Evolutionary conservation across 768 basidiomycete genomes (phyloP), one percentile per base, ranked within the genome.

Genomic region (Pisolithus albus): DNA sequence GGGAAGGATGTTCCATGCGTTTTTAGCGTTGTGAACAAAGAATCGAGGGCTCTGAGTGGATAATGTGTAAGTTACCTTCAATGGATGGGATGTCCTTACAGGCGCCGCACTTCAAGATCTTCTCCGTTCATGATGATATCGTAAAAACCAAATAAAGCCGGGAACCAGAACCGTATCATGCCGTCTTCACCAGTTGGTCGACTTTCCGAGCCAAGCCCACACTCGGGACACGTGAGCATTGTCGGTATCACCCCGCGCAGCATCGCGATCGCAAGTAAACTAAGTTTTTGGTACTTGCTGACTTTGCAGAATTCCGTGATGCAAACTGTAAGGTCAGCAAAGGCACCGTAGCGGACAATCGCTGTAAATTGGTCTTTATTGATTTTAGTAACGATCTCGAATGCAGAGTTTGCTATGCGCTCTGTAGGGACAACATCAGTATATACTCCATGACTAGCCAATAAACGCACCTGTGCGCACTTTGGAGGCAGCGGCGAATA

Each of bases 81-180:
- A 28, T 26, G 32, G 18, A 13, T 36, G 36, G 39, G n/a, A 30
- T 48, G 49, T 11, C 76, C 92, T 72, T 64, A 99, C 96, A 97
- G 68, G 63, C 94, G 81, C 59, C 96, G 83, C 48, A 99, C 93
- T 79, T 99, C 96, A 24, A 99, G 73, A 63, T 99, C 96, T 66
- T 98, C 96, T 16, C 92, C 96, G 55, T 96, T 98, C 95, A 99
- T 98, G 65, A 99, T 95, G 50, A 99, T 95, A 66, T 98, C 96
- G 69, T 94, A 97, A 73, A 97, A 98, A n/a, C 89, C 88, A 63
- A 98, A 95, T 36, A 98, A 75, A 2, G 92, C 83, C 0, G 96
- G 96, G 74, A 89, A 93, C 96, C 96, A 99, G 68, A 86, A 97
- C 59, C 84, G 87, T 70, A 97, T 87, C 89, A 93, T 94, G 26